These are phyloP conservation scores for Blastobotrys terrestris DNA, from an alignment of 805 yeast genomes.

Conservation along the genomic window DNA sequence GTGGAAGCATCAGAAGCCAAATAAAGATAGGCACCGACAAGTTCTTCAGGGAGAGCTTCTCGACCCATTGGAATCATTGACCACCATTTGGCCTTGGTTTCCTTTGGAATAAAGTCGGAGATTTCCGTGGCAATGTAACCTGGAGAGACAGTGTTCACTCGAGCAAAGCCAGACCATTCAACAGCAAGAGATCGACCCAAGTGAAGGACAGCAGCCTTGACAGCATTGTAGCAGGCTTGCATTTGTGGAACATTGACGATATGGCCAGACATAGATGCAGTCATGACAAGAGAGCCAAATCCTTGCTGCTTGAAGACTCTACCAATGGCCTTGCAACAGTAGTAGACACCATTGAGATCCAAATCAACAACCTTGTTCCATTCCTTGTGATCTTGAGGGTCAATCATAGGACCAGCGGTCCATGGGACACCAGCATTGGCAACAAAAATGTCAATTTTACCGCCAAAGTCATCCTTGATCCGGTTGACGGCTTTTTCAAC, in stretches of 20 bases:
- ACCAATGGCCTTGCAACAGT: conserved; percentile 72
- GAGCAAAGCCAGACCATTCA: conserved; percentile 86
- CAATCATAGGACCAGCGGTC: conserved; percentile 57
- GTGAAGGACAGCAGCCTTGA: conserved; percentile 79
- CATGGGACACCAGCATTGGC: conserved; percentile 90
- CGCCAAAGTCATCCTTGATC: conserved; percentile 62
- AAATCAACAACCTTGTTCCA: conserved; percentile 71
- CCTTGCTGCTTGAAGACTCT: conserved; percentile 65
- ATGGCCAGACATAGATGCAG: conserved; percentile 88
- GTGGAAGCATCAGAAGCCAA: conserved; percentile 76
- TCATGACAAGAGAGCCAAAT: conserved; percentile 70
- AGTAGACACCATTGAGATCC: conserved; percentile 75
- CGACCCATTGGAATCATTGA: conserved; percentile 61
- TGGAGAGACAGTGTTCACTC: conserved; percentile 76
- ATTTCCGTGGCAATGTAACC: conserved; percentile 80
- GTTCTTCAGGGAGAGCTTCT: conserved; percentile 65
- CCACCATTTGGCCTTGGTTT: conserved; percentile 45
- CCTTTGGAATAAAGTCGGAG: conserved; percentile 42
- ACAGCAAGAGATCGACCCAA: conserved; percentile 72
- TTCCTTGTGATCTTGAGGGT: conserved; percentile 43
- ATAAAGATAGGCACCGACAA: conserved; percentile 74
- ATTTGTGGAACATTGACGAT: conserved; percentile 81
- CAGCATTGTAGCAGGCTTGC: conserved; percentile 81
- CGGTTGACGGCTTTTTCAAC: conserved; percentile 46
- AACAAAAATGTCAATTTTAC: conserved; percentile 68